Evolutionary conservation across 1,284 basidiomycete species (phyloP).

Genomic region (Ustilago shanxiensis): DNA sequence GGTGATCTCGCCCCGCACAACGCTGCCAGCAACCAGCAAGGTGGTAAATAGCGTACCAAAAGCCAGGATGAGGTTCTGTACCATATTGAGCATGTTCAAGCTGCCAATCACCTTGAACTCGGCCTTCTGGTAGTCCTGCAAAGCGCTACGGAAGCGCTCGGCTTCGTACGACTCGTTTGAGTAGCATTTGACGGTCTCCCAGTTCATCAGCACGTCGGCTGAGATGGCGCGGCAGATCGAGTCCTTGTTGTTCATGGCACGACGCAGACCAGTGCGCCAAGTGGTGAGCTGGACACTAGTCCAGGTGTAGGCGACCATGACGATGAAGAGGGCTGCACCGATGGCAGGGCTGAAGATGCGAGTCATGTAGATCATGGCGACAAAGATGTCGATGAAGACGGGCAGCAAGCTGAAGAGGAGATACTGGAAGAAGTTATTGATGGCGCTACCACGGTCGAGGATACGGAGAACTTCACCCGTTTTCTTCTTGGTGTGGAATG

Average conservation of each 20-base stretch:
- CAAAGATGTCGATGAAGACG: slow-evolving; percentile 80
- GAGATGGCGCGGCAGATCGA: slow-evolving; percentile 62
- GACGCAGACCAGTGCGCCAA: slow-evolving; percentile 79
- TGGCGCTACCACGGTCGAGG: slow-evolving; percentile 76
- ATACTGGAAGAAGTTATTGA: slow-evolving; percentile 71
- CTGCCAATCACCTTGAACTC: slow-evolving; percentile 77
- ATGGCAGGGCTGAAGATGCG: slow-evolving; percentile 79
- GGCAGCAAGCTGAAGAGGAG: slow-evolving; percentile 84
- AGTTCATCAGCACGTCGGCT: slow-evolving; percentile 66
- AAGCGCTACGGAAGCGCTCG: slow-evolving; percentile 79
- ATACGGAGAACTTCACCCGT: slow-evolving; percentile 79
- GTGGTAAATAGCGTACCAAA: slow-evolving; percentile 62
- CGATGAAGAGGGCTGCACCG: slow-evolving; percentile 79
- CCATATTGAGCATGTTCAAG: slow-evolving; percentile 66
- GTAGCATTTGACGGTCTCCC: slow-evolving; percentile 78
- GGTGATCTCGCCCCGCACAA: slow-evolving; percentile 52
- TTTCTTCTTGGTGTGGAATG: slow-evolving; percentile 83
- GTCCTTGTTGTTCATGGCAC: slow-evolving; percentile 62
- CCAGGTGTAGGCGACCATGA: slow-evolving; percentile 84
- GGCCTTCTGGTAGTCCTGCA: slow-evolving; percentile 80
- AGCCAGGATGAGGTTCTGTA: slow-evolving; percentile 63
- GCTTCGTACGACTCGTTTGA: slow-evolving; percentile 84
- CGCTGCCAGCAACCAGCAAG: slow-evolving; percentile 54
- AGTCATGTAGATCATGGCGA: slow-evolving; percentile 74
- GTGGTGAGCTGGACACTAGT: slow-evolving; percentile 76